Conservation (phyloP, 306 rosid species). For the Pterocarpus macrocarpus region DNA sequence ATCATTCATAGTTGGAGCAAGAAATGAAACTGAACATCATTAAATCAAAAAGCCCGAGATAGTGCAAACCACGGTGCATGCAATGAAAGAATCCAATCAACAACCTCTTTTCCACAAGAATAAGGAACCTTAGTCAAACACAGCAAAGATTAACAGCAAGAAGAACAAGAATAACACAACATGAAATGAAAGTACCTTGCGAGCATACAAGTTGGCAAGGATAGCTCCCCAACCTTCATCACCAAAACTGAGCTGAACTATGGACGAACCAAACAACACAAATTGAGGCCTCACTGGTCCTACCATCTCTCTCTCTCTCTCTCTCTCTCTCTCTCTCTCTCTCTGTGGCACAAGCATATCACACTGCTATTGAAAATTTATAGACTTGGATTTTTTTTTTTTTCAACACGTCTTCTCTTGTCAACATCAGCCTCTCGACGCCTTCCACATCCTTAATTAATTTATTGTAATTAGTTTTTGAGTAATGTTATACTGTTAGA, state of each 20-base stretch:
- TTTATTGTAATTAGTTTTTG: constrained; percentile 8
- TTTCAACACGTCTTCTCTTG: background rate
- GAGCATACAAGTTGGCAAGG: constrained; percentile 73
- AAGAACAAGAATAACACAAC: background rate
- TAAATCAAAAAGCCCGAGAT: background rate
- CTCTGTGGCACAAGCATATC: constrained; percentile 8
- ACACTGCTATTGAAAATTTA: background rate
- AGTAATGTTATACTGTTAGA: too few relatives aligned
- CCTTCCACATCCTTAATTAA: background rate
- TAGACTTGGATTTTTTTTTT: constrained; percentile 7
- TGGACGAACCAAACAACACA: constrained; percentile 92
- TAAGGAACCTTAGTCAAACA: background rate
- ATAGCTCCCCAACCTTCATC: constrained; percentile 82
- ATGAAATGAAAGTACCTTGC: constrained; percentile 56
- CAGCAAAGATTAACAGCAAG: background rate
- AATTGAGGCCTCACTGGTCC: constrained; percentile 85
- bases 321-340: constrained; percentile 43
- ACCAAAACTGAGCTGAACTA: constrained; percentile 69
- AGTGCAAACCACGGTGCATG: constrained; percentile 14
- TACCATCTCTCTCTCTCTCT: constrained; percentile 62
- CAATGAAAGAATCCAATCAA: background rate
- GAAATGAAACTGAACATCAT: constrained; percentile 19
- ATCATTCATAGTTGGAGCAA: constrained; percentile 10
- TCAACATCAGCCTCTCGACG: background rate
- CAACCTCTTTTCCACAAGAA: background rate